Evolutionary conservation across 1,284 basidiomycete species (phyloP).

Genomic region (Vanrija pseudolonga): DNA sequence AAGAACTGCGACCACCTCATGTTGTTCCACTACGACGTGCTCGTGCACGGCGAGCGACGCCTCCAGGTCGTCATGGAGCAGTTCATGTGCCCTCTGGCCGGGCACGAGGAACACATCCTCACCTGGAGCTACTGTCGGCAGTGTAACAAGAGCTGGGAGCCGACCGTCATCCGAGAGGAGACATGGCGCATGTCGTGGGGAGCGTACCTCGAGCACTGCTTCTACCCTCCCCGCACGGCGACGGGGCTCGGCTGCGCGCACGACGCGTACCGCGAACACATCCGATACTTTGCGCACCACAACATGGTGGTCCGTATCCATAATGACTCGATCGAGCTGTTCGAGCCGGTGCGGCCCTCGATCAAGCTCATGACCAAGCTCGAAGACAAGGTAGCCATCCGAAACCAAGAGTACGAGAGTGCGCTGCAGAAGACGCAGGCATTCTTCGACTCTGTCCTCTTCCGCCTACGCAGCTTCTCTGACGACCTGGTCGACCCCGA

Average conservation of each 20-base stretch:
- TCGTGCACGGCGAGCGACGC: constrained; percentile 81
- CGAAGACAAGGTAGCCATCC: constrained; percentile 79
- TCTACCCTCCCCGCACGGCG: constrained; percentile 79
- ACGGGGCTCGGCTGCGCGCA: constrained; percentile 70
- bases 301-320: constrained; percentile 80
- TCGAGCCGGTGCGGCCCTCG: constrained; percentile 87
- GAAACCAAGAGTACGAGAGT: constrained; percentile 80
- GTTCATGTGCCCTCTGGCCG: constrained; percentile 53
- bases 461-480: constrained; percentile 45
- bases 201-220: constrained; percentile 49
- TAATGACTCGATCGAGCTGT: constrained; percentile 73
- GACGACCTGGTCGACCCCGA: constrained; percentile 46
- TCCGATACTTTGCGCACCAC: constrained; percentile 77
- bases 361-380: constrained; percentile 77
- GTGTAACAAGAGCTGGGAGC: constrained; percentile 76
- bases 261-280: constrained; percentile 89
- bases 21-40: constrained; percentile 80
- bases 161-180: constrained; percentile 85
- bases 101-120: constrained; percentile 66
- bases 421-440: constrained; percentile 67
- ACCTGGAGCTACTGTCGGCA: constrained; percentile 89
- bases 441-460: constrained; percentile 58
- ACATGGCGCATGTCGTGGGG: constrained; percentile 62
- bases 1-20: constrained; percentile 79
- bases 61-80: constrained; percentile 81